Conservation (phyloP, 2,329 filamentous ascomycete genomes). For the Colletotrichum somersetense region DNA sequence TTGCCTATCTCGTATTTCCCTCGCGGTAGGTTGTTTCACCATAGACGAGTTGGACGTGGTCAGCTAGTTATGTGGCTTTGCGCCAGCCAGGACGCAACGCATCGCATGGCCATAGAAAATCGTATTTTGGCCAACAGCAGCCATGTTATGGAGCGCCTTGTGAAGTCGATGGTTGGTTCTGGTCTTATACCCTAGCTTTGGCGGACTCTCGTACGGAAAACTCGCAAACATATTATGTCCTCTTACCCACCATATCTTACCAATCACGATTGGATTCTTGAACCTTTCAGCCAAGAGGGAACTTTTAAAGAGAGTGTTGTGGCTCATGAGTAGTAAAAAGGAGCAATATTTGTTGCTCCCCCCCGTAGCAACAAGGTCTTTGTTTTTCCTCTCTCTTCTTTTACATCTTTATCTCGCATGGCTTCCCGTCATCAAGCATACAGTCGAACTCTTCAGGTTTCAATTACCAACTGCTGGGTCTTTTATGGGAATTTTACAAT, state of each 20-base stretch:
- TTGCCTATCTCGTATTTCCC: background rate
- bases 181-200: background rate
- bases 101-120: background rate
- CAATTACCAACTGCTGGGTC: too few relatives aligned
- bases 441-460: background rate
- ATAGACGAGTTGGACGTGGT: too few relatives aligned
- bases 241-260: background rate
- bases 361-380: too few relatives aligned
- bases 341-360: background rate
- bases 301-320: background rate
- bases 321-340: background rate
- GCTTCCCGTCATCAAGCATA: accelerated
- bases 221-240: background rate
- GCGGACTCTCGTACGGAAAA: background rate
- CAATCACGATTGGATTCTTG: too few relatives aligned
- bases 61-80: background rate
- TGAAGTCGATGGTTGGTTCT: background rate
- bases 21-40: background rate
- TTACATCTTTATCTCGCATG: background rate
- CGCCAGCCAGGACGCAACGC: background rate
- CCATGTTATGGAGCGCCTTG: background rate
- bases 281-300: background rate
- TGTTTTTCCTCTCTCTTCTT: background rate
- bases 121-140: background rate
- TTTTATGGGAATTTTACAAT: too few relatives aligned